Evolutionary conservation across 805 yeast species (phyloP), one percentile per base, ranked within the genome.

Genomic region (Nakazawaea molendinolei): DNA sequence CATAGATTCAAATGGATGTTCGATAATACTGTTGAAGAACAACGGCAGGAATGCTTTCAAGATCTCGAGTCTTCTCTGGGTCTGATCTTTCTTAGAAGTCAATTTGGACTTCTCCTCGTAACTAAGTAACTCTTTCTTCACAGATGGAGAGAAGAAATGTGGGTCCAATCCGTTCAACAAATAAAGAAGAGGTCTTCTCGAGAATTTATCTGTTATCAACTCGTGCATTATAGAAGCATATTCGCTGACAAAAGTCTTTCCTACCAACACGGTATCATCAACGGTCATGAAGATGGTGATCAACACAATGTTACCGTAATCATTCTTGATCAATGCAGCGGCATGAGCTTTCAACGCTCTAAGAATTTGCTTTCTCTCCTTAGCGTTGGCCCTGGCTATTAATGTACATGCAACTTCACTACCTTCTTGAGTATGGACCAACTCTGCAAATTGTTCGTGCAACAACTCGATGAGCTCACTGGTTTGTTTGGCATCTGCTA

Each of bases 341-440:
- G 79, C 81, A 59, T 86, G 95, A 22, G 72, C 72, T 53, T 79
- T 84, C 57, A 90, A 71, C 12, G 79, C 55, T 60, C 73, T 84
- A 44, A 89, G 65, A 38, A 90, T 74, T 33, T 56, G 55, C 61
- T 89, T 90, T 67, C 96, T 80, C 62, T 90, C 96, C 63, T 90
- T 90, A 18, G 97, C 97, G 45, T 67, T 82, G 23, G 96, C 90
- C 39, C 71, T 69, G 1, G 95, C 85, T 41, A 90, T 69, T 44
- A 85, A 67, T 21, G 78, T 71, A 49, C 84, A 77, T 1, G 96
- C 96, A 41, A 87, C 97, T 49, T 86, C 94, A 33, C 90, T 66
- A 47, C 98, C 98, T 57, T 89, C 97, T 37, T 79, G 80, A 0
- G 98, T 90, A 57, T 90, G 98, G 22, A 89, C 95, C 56, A 90